Conservation (phyloP, 2,329 filamentous ascomycete genomes). For the Rhinocladiella similis region DNA sequence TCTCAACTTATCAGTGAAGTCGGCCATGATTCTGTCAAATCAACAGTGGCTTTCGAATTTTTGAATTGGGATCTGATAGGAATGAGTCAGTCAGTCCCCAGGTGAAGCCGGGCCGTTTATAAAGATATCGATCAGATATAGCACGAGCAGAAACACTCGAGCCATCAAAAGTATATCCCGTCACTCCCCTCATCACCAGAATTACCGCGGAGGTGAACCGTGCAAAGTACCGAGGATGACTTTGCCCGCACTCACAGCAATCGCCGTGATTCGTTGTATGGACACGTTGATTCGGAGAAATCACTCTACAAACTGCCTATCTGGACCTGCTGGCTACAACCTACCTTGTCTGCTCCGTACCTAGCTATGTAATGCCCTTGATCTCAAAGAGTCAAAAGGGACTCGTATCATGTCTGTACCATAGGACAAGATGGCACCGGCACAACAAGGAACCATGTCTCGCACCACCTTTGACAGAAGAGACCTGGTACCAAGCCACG, state of each 20-base stretch:
- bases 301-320: not conserved
- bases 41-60: slow-evolving; percentile 13
- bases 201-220: slow-evolving; percentile 39
- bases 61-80: slow-evolving; percentile 26
- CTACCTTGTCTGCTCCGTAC: too few species aligned
- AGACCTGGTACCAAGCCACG: slow-evolving; percentile 34
- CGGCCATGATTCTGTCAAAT: slow-evolving; percentile 39
- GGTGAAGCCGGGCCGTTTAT: too few species aligned
- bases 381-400: not conserved
- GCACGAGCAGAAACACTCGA: not conserved
- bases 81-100: too few species aligned
- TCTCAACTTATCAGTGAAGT: slow-evolving; percentile 50
- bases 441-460: not conserved
- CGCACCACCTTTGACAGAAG: slow-evolving; percentile 24
- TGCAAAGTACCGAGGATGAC: slow-evolving; percentile 25
- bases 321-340: not conserved
- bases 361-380: too few species aligned
- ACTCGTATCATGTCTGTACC: too few species aligned
- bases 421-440: too few species aligned
- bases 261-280: slow-evolving; percentile 16
- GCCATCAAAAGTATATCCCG: slow-evolving; percentile 34
- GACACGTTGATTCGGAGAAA: not conserved
- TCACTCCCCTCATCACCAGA: slow-evolving; percentile 27
- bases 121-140: not conserved
- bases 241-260: not conserved